These are phyloP conservation scores for Dioscorea cayenensis DNA, from an alignment of 116 monocot genomes.

Conservation along the genomic window DNA sequence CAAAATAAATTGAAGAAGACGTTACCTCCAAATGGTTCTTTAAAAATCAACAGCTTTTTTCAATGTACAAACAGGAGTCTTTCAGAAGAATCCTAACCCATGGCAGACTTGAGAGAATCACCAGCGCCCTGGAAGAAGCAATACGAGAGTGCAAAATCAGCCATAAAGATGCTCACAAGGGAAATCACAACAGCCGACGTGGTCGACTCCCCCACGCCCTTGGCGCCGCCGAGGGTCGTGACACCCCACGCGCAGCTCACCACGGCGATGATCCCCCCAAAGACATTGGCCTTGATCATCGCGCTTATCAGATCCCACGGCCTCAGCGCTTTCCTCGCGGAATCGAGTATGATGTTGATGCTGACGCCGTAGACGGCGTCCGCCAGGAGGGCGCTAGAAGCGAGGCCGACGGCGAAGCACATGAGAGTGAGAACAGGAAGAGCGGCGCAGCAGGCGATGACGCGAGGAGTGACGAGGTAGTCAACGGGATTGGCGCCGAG, in stretches of 20 bases:
- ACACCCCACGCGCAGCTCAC: slow-evolving; percentile 94
- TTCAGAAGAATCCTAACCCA: slow-evolving; percentile 30
- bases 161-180: slow-evolving; percentile 79
- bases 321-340: slow-evolving; percentile 61
- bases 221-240: slow-evolving; percentile 85
- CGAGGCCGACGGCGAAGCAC: slow-evolving; percentile 76
- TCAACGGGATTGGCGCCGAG: slow-evolving; percentile 77
- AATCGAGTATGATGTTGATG: slow-evolving; percentile 82
- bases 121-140: slow-evolving; percentile 88
- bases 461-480: slow-evolving; percentile 82
- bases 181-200: slow-evolving; percentile 94
- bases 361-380: slow-evolving; percentile 79
- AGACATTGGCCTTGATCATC: slow-evolving; percentile 79
- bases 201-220: slow-evolving; percentile 95
- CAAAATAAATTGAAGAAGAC: neutral
- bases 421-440: slow-evolving; percentile 78
- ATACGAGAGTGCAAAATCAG: slow-evolving; percentile 69
- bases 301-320: slow-evolving; percentile 86
- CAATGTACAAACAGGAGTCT: neutral
- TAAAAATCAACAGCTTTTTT: neutral
- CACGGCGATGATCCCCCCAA: slow-evolving; percentile 74
- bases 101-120: slow-evolving; percentile 77
- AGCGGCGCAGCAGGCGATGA: slow-evolving; percentile 69
- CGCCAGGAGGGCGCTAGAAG: slow-evolving; percentile 73
- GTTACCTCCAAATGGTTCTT: neutral